A percentile compares a stretch with the other conserved stretches of the same genome.
Conservation (phyloP, 1,284 basidiomycete genomes). For the Tremellales sp. region DNA sequence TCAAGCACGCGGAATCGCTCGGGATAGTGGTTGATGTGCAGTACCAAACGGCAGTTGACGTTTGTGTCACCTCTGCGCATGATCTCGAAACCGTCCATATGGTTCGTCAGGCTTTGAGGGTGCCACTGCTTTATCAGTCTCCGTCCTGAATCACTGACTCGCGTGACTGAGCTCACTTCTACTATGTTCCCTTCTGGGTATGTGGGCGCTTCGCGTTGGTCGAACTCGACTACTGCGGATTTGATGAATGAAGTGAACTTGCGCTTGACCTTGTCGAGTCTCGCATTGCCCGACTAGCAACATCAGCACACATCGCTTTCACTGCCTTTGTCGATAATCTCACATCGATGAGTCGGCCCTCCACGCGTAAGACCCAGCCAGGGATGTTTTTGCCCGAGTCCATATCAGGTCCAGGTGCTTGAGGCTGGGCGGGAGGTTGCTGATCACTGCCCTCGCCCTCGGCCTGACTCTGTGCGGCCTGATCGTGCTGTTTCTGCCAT, state of each 20-base stretch:
- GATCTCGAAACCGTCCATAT: conserved; percentile 85
- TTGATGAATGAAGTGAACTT: conserved; percentile 87
- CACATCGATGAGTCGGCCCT: conserved; percentile 71
- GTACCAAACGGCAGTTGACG: conserved; percentile 70
- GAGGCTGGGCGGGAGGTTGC: conserved; percentile 3
- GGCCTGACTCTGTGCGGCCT: neutral
- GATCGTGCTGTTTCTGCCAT: conserved; percentile 60
- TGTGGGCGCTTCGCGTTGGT: conserved; percentile 68
- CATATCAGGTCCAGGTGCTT: conserved; percentile 48
- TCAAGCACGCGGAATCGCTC: conserved; percentile 78
- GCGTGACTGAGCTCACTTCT: conserved; percentile 30
- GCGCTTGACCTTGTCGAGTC: conserved; percentile 64
- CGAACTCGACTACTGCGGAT: conserved; percentile 78
- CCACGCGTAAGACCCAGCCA: conserved; percentile 83
- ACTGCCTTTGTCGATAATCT: too few relatives aligned
- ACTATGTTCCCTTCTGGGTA: conserved; percentile 63
- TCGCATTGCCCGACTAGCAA: conserved; percentile 55
- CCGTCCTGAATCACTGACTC: neutral
- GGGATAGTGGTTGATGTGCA: conserved; percentile 81
- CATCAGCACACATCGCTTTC: too few relatives aligned
- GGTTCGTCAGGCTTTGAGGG: conserved; percentile 60
- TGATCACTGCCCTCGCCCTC: conserved; percentile 1
- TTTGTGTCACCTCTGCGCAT: conserved; percentile 73
- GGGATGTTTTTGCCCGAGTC: conserved; percentile 73
- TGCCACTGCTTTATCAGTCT: conserved; percentile 35